These are phyloP conservation scores for Fragilariopsis cylindrus DNA, from an alignment of 108 stramenopile species.

Conservation along the genomic window DNA sequence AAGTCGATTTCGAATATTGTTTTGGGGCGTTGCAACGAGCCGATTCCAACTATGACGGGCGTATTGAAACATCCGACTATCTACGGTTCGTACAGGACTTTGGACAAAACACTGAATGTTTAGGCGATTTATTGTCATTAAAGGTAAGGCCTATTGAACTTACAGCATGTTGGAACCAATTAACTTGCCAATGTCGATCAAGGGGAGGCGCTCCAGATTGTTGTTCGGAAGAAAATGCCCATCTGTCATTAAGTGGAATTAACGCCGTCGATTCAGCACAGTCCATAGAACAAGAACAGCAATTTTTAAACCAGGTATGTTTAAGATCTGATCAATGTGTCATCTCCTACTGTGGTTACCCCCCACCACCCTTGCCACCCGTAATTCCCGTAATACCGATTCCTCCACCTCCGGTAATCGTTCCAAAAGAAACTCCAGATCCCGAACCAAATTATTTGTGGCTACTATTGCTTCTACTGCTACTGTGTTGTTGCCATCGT, in stretches of 20 bases:
- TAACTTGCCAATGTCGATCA: conserved; percentile 29
- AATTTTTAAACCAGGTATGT: conserved; percentile 35
- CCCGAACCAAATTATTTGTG: conserved; percentile 6
- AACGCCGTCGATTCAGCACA: conserved; percentile 12
- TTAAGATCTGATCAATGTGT: conserved; percentile 40
- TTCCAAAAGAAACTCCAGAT: background rate
- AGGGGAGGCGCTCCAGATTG: conserved; percentile 32
- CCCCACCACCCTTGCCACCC: conserved; percentile 20
- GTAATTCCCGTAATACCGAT: conserved; percentile 11
- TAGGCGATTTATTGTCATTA: conserved; percentile 19
- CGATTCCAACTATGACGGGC: conserved; percentile 20
- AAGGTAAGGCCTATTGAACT: conserved; percentile 29
- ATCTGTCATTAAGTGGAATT: conserved; percentile 32
- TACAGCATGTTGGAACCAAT: conserved; percentile 30
- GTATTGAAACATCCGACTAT: conserved; percentile 26
- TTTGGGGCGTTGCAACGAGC: conserved; percentile 21
- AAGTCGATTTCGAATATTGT: conserved; percentile 33
- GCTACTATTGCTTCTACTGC: conserved; percentile 16
- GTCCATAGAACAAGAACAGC: conserved; percentile 22
- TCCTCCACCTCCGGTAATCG: conserved; percentile 13
- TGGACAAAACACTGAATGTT: conserved; percentile 34
- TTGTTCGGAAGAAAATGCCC: conserved; percentile 28
- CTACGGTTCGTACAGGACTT: conserved; percentile 37
- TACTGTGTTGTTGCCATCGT: conserved; percentile 32
- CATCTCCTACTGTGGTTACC: conserved; percentile 35